Conservation (phyloP, 164 flowering plant species). For the Liquidambar formosana region DNA sequence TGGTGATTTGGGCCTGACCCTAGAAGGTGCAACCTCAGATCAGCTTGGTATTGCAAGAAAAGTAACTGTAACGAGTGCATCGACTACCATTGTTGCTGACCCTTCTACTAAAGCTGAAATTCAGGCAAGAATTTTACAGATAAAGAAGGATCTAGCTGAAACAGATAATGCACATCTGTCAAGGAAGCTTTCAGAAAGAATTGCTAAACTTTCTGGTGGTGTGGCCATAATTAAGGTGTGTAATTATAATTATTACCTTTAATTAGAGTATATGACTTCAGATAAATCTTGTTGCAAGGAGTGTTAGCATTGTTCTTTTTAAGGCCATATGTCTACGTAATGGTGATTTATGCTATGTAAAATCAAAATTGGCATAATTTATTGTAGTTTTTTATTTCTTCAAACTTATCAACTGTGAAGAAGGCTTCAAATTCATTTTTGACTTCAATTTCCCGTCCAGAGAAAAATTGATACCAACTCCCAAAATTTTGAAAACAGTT, state of each 20-base stretch:
- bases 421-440: too few species aligned
- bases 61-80: constrained; percentile 62
- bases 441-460: too few species aligned
- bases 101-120: constrained; percentile 76
- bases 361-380: too few species aligned
- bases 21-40: constrained; percentile 74
- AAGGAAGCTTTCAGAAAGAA: constrained; percentile 75
- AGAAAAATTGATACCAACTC: too few species aligned
- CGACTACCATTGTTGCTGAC: constrained; percentile 84
- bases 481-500: too few species aligned
- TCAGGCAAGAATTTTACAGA: constrained; percentile 78
- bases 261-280: too few species aligned
- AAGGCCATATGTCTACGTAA: too few species aligned
- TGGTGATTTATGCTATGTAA: too few species aligned
- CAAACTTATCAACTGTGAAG: too few species aligned
- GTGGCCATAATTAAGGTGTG: constrained; percentile 84
- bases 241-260: not conserved
- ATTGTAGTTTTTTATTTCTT: too few species aligned
- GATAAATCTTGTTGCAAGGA: too few species aligned
- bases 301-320: too few species aligned
- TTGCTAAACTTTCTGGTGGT: constrained; percentile 89
- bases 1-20: constrained; percentile 78
- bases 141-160: constrained; percentile 84
- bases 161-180: constrained; percentile 58
- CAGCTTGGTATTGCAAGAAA: constrained; percentile 87